A percentile compares a stretch with the other conserved stretches of the same genome.
Conservation (phyloP, 176 grass and related monocot genomes). For the Triticum turgidum region DNA sequence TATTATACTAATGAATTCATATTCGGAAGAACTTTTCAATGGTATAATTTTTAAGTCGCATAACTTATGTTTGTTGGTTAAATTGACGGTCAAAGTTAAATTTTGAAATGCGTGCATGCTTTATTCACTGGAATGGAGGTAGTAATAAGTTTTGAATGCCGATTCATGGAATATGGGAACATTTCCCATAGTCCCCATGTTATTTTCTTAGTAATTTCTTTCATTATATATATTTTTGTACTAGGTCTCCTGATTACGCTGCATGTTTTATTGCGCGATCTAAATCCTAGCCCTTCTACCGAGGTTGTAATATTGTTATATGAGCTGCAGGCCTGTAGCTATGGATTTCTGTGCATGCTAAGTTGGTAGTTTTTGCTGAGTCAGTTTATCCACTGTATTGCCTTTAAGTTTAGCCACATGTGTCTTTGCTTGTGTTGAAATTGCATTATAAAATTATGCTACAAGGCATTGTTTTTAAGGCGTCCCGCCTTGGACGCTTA, state of each 20-base stretch:
- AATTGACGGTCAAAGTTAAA: neutral
- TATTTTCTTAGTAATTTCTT: neutral
- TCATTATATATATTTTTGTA: neutral
- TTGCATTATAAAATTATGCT: neutral
- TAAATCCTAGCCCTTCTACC: neutral
- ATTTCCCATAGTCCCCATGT: neutral
- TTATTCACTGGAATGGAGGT: neutral
- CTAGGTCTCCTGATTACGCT: neutral
- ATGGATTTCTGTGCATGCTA: neutral
- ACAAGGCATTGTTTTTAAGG: neutral
- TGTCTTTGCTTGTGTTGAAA: neutral
- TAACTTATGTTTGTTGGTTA: neutral
- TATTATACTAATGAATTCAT: neutral
- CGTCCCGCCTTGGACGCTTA: no score
- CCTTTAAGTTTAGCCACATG: neutral
- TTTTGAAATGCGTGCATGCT: neutral
- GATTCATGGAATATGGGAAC: slow-evolving; percentile 5
- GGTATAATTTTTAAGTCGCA: neutral
- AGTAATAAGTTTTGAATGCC: neutral
- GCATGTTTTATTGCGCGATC: slow-evolving; percentile 7
- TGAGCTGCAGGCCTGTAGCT: neutral
- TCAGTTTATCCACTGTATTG: neutral
- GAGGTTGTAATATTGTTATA: neutral
- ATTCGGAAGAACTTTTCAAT: neutral
- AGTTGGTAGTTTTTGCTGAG: neutral